Evolutionary conservation across 1,284 basidiomycete species (phyloP).

Genomic region (Leccinum laetum): DNA sequence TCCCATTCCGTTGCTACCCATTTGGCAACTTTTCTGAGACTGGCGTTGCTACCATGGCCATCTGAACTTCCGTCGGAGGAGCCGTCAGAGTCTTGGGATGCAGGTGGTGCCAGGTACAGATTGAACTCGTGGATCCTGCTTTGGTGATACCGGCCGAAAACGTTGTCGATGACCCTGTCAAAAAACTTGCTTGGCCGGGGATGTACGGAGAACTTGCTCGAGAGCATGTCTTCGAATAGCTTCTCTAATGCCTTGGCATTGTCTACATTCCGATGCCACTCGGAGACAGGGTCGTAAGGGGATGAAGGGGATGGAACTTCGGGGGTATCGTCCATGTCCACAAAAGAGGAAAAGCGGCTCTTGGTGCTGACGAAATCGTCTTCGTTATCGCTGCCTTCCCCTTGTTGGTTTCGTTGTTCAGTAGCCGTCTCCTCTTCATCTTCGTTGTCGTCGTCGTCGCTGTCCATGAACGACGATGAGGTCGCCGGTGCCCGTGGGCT

Average conservation of each 20-base stretch:
- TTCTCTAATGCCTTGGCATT: slow-evolving; percentile 46
- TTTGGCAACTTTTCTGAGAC: slow-evolving; percentile 30
- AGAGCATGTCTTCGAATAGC: slow-evolving; percentile 55
- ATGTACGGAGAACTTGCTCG: slow-evolving; percentile 46
- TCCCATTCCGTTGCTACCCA: slow-evolving; percentile 39
- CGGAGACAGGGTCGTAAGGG: slow-evolving; percentile 25
- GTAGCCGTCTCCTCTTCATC: slow-evolving; percentile 6
- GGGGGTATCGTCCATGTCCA: slow-evolving; percentile 16
- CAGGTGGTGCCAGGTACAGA: slow-evolving; percentile 54
- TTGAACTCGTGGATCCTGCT: slow-evolving; percentile 44
- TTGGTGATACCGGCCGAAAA: slow-evolving; percentile 49
- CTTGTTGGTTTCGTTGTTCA: slow-evolving; percentile 9
- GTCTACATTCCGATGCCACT: slow-evolving; percentile 38
- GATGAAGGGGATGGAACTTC: neutral
- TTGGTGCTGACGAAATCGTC: slow-evolving; percentile 35
- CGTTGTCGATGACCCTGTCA: slow-evolving; percentile 38
- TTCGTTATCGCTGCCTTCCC: slow-evolving; percentile 12
- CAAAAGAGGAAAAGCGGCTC: slow-evolving; percentile 28
- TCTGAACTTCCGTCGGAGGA: slow-evolving; percentile 28
- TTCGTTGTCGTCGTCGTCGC: slow-evolving; percentile 4
- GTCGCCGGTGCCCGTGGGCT: neutral
- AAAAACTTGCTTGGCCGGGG: slow-evolving; percentile 48
- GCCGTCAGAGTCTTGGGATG: slow-evolving; percentile 24
- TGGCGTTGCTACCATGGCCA: slow-evolving; percentile 14
- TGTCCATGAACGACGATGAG: slow-evolving; percentile 18